Evolutionary conservation across 208 protist species (phyloP).

Genomic region (Leishmania major): DNA sequence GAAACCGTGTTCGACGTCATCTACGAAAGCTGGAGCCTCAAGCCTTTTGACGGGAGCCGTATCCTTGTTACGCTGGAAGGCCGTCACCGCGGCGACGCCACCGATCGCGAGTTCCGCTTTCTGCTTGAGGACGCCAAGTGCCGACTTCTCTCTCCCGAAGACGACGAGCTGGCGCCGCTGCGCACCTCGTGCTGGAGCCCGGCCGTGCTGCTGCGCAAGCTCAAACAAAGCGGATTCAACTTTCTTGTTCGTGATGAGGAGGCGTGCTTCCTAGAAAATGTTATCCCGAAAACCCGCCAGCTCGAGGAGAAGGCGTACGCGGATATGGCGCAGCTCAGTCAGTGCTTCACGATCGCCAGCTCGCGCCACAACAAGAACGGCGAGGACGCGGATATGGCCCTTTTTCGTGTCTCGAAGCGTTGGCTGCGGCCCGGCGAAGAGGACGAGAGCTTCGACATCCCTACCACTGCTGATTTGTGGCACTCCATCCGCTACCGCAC

Average conservation of each 20-base stretch:
- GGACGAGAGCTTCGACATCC: conserved; percentile 42
- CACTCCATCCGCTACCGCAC: conserved; percentile 80
- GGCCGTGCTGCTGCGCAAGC: conserved; percentile 73
- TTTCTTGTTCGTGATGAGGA: conserved; percentile 85
- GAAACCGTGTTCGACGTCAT: conserved; percentile 91
- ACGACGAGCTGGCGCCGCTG: conserved; percentile 71
- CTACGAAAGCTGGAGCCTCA: conserved; percentile 85
- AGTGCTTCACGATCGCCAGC: conserved; percentile 75
- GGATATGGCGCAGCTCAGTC: conserved; percentile 89
- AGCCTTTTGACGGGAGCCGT: conserved; percentile 68
- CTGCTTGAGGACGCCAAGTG: conserved; percentile 79
- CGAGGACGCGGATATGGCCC: conserved; percentile 87
- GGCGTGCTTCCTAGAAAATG: conserved; percentile 60
- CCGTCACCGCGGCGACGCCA: conserved; percentile 69
- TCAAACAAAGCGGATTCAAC: conserved; percentile 88
- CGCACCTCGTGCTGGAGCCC: conserved; percentile 72
- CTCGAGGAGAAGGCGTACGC: conserved; percentile 87
- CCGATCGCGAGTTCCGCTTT: conserved; percentile 89
- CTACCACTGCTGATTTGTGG: conserved; percentile 43
- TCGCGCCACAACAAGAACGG: conserved; percentile 85
- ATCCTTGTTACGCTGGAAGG: conserved; percentile 83
- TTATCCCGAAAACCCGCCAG: conserved; percentile 68
- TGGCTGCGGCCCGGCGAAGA: conserved; percentile 44
- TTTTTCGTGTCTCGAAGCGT: conserved; percentile 85
- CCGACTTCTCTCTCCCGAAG: conserved; percentile 79